These are phyloP conservation scores for Biscutella auriculata DNA, from an alignment of 441 rosid genomes.

Conservation along the genomic window DNA sequence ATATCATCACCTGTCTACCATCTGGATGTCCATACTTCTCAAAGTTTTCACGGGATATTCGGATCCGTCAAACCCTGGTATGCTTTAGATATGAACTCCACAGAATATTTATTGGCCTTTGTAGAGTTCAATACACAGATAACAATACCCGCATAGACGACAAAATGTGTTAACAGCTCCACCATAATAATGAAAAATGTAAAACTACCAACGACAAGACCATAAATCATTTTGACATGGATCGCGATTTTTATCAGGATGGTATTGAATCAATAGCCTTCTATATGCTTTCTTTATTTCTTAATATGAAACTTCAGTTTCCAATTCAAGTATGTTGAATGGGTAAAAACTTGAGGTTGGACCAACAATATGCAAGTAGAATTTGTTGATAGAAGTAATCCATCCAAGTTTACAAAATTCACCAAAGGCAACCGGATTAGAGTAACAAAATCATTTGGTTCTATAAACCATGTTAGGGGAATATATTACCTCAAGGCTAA, in stretches of 20 bases:
- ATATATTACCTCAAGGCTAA: conserved; percentile 61
- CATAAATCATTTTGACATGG: conserved; percentile 58
- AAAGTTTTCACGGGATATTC: conserved; percentile 80
- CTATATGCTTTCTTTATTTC: conserved; percentile 86
- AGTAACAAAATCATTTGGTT: too few species aligned
- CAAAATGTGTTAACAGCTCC: conserved; percentile 3
- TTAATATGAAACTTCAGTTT: conserved; percentile 61
- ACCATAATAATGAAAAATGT: not conserved
- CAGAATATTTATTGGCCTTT: conserved; percentile 83
- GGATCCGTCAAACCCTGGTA: conserved; percentile 96
- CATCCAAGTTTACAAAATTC: not conserved
- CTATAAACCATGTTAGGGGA: not conserved
- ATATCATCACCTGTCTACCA: conserved; percentile 60
- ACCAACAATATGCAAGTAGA: not conserved
- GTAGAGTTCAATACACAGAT: conserved; percentile 14
- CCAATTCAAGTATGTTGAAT: conserved; percentile 63
- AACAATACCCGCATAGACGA: not conserved
- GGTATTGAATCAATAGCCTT: conserved; percentile 77
- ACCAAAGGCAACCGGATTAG: not conserved
- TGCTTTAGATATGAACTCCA: conserved; percentile 92
- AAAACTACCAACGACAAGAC: not conserved
- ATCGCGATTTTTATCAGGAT: conserved; percentile 99
- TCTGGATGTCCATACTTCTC: conserved; percentile 99
- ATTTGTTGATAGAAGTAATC: conserved; percentile 2
- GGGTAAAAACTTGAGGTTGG: conserved; percentile 88